phyloP scores from a whole-genome alignment of 164 flowering plant genomes.

The Liriodendron chinense region DNA sequence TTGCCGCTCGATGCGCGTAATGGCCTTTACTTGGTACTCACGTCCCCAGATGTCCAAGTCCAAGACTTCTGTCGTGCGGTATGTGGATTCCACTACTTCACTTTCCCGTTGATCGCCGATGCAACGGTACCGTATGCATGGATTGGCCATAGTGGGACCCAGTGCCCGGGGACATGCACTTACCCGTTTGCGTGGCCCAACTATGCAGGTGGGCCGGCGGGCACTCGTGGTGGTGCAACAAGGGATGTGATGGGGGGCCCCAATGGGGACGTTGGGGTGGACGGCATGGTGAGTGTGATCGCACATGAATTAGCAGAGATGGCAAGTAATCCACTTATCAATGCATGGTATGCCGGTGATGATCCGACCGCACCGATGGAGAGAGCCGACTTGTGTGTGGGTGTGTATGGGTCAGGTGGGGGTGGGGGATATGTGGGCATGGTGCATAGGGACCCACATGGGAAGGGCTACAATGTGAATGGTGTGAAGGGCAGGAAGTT shows the following conservation, averaged over 20 bases:
- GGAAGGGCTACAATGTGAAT: conserved; percentile 47
- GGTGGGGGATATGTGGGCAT: conserved; percentile 59
- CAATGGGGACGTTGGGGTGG: conserved; percentile 53
- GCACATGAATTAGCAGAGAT: conserved; percentile 70
- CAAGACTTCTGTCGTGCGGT: conserved; percentile 64
- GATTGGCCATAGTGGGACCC: conserved; percentile 59
- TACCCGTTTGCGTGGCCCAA: conserved; percentile 59
- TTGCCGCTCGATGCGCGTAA: conserved; percentile 41
- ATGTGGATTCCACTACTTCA: conserved; percentile 75
- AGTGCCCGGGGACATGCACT: conserved; percentile 66
- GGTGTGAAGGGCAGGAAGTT: conserved; percentile 61
- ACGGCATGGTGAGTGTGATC: conserved; percentile 69
- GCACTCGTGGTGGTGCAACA: conserved; percentile 7
- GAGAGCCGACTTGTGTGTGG: conserved; percentile 63
- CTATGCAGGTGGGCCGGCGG: conserved; percentile 27
- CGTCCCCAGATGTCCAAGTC: conserved; percentile 53
- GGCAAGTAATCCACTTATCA: conserved; percentile 52
- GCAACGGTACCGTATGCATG: conserved; percentile 62
- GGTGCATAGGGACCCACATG: conserved; percentile 37
- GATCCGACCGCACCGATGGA: conserved; percentile 55
- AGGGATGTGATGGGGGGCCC: conserved; percentile 40
- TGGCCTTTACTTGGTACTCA: conserved; percentile 60
- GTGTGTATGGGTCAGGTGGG: conserved; percentile 62
- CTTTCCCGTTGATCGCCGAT: conserved; percentile 51
- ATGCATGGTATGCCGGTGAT: conserved; percentile 68